phyloP scores from a whole-genome alignment of 768 basidiomycete species.

The Gymnopilus dilepis region DNA sequence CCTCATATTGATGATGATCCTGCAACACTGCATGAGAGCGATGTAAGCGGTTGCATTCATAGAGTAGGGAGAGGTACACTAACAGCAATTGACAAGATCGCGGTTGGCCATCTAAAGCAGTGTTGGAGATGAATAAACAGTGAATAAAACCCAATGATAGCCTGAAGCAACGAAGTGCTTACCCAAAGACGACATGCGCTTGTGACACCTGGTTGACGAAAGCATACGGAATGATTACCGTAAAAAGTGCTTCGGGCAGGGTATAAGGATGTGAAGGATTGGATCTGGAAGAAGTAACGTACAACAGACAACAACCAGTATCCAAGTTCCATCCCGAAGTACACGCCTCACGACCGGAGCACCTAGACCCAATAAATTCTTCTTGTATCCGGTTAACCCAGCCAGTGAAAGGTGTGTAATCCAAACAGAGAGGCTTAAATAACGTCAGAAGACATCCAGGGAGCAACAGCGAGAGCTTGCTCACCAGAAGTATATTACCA shows the following conservation, averaged over 20 bases:
- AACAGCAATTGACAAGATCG: constrained; percentile 13
- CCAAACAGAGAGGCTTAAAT: constrained; percentile 16
- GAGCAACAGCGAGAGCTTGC: not conserved
- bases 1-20: constrained; percentile 18
- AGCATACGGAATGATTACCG: constrained; percentile 13
- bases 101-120: constrained; percentile 12
- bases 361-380: not conserved
- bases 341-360: constrained; percentile 17
- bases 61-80: not conserved
- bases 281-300: not conserved
- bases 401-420: constrained; percentile 15
- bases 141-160: not conserved
- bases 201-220: constrained; percentile 5
- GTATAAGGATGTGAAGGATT: not conserved
- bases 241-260: constrained; percentile 3
- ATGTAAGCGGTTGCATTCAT: not conserved
- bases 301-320: constrained; percentile 14
- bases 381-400: constrained; percentile 1
- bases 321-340: constrained; percentile 16
- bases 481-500: constrained; percentile 13
- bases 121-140: not conserved
- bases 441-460: not conserved
- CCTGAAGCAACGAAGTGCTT: not conserved
- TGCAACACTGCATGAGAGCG: constrained; percentile 1
- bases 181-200: constrained; percentile 18